A percentile compares a stretch with the other conserved stretches of the same genome.
phyloP scores from a whole-genome alignment of 2,329 filamentous ascomycete species.

The Xylariaceae sp. region DNA sequence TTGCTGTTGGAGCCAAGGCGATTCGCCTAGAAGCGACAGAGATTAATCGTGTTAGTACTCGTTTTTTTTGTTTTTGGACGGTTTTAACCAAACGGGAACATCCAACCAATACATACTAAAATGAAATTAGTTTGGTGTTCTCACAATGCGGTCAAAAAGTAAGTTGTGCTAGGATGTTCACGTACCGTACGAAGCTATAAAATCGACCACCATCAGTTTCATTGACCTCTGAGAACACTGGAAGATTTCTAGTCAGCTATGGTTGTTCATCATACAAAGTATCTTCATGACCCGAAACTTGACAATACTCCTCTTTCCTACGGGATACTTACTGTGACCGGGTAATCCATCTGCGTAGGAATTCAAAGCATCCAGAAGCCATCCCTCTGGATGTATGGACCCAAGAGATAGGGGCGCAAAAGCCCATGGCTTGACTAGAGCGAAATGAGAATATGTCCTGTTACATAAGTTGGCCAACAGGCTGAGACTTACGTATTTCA shows the following conservation, averaged over 20 bases:
- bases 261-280: too few species aligned
- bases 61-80: not conserved
- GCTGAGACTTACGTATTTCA: too few species aligned
- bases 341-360: slow-evolving; percentile 48
- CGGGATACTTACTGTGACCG: slow-evolving; percentile 35
- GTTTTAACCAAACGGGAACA: too few species aligned
- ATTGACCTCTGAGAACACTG: slow-evolving; percentile 24
- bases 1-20: slow-evolving; percentile 38
- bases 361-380: slow-evolving; percentile 47
- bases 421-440: slow-evolving; percentile 8
- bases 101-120: too few species aligned
- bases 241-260: too few species aligned
- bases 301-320: too few species aligned
- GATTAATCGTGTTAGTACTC: not conserved
- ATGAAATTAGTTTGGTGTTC: too few species aligned
- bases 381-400: slow-evolving; percentile 33
- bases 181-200: slow-evolving; percentile 45
- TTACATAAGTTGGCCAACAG: too few species aligned
- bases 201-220: slow-evolving; percentile 38
- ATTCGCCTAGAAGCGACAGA: slow-evolving; percentile 25
- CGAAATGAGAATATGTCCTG: not conserved
- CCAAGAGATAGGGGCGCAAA: not conserved
- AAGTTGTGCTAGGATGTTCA: too few species aligned
- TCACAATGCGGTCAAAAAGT: too few species aligned
- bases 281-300: too few species aligned